phyloP scores from a whole-genome alignment of 2,329 filamentous ascomycete genomes.

The Penicillium sp. region DNA sequence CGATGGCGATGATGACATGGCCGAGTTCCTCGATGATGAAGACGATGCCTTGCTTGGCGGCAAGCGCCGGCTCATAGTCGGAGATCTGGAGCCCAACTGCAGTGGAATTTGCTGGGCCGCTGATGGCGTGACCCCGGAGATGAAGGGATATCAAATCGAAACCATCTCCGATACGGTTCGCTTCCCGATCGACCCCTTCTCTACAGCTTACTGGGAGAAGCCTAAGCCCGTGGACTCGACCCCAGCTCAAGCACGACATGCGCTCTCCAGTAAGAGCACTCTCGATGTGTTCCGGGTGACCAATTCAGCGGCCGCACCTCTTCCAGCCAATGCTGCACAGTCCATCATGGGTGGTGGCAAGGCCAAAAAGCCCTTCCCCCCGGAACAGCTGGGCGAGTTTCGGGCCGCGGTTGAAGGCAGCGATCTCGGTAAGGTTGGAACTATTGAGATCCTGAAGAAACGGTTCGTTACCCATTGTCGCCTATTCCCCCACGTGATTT shows the following conservation, averaged over 20 bases:
- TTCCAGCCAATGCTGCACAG: constrained; percentile 9
- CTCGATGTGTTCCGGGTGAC: constrained; percentile 20
- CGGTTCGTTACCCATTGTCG: constrained; percentile 38
- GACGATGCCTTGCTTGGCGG: constrained; percentile 57
- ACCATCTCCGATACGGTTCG: constrained; percentile 55
- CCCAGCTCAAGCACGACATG: constrained; percentile 12
- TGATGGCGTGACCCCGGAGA: constrained; percentile 43
- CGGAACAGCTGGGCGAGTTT: constrained; percentile 60
- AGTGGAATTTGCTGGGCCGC: constrained; percentile 80
- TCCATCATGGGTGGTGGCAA: constrained; percentile 17
- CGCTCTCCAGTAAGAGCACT: constrained; percentile 3
- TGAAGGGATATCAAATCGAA: constrained; percentile 64
- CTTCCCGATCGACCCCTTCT: constrained; percentile 76
- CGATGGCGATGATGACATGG: constrained; percentile 76
- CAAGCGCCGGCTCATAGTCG: constrained; percentile 54
- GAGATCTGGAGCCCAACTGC: constrained; percentile 67
- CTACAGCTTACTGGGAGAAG: constrained; percentile 67
- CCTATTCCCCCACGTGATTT: neutral
- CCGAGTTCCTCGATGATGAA: constrained; percentile 82
- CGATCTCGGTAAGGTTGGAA: constrained; percentile 65
- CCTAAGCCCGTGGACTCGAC: constrained; percentile 22
- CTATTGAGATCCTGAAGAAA: constrained; percentile 70
- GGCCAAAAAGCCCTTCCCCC: constrained; percentile 46
- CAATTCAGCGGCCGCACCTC: constrained; percentile 6
- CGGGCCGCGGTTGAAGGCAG: constrained; percentile 64